phyloP scores from a whole-genome alignment of 2,329 filamentous ascomycete genomes.

The Shiraia sp. region DNA sequence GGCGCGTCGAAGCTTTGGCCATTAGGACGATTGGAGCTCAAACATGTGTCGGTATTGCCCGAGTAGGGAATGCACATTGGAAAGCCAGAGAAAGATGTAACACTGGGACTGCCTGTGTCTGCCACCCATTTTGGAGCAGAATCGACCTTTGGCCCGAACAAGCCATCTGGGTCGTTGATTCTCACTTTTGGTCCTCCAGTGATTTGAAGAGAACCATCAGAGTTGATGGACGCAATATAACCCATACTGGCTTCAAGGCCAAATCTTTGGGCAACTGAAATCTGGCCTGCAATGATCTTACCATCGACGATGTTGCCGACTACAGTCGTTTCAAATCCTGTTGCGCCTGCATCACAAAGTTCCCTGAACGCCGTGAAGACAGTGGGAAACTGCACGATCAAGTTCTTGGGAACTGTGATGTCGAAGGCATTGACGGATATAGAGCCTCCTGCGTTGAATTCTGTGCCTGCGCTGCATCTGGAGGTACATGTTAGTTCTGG shows the following conservation, averaged over 20 bases:
- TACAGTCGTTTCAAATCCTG: conserved; percentile 36
- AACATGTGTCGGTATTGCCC: conserved; percentile 41
- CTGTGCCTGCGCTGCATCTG: conserved; percentile 27
- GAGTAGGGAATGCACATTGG: conserved; percentile 58
- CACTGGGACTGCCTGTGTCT: conserved; percentile 54
- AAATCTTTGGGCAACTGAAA: conserved; percentile 43
- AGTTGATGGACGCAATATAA: conserved; percentile 41
- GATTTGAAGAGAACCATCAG: conserved; percentile 44
- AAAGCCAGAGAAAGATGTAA: conserved; percentile 55
- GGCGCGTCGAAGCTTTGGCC: conserved; percentile 38
- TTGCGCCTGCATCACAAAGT: conserved; percentile 26
- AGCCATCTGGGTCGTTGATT: conserved; percentile 53
- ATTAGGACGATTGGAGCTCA: conserved; percentile 40
- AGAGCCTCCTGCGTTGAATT: conserved; percentile 52
- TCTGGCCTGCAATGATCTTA: conserved; percentile 45
- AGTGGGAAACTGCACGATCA: conserved; percentile 55
- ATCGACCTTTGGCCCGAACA: conserved; percentile 39
- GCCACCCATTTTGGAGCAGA: conserved; percentile 50
- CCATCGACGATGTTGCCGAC: conserved; percentile 46
- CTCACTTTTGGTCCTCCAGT: conserved; percentile 42
- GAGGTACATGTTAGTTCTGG: conserved; percentile 4
- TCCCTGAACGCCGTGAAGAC: conserved; percentile 50
- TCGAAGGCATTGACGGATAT: conserved; percentile 52
- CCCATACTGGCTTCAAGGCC: conserved; percentile 43
- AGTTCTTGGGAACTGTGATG: conserved; percentile 55